Conservation (phyloP, 306 rosid genomes). For the Ormosia semicastrata region DNA sequence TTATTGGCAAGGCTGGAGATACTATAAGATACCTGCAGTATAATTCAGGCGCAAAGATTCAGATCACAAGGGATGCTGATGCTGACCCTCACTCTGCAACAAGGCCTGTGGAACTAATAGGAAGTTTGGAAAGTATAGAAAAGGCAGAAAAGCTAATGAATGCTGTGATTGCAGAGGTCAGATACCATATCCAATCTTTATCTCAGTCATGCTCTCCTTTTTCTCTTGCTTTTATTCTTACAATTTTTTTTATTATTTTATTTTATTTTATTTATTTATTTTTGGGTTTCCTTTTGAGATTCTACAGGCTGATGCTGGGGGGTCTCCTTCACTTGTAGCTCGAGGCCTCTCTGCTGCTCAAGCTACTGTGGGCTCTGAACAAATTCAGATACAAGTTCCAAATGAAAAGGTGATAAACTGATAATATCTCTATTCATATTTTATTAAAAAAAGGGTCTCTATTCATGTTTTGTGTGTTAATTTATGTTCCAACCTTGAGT, state of each 20-base stretch:
- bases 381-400: conserved; percentile 93
- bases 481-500: not conserved
- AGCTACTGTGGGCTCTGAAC: conserved; percentile 77
- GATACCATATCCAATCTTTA: not conserved
- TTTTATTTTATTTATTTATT: not conserved
- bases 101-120: conserved; percentile 86
- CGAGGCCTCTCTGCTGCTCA: conserved; percentile 82
- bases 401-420: conserved; percentile 70
- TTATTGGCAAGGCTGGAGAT: conserved; percentile 98
- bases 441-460: not conserved
- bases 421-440: conserved; percentile 11
- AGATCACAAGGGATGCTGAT: conserved; percentile 91
- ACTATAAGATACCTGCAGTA: conserved; percentile 84
- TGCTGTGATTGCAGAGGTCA: conserved; percentile 93
- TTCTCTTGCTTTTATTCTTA: not conserved
- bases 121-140: conserved; percentile 70
- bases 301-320: conserved; percentile 97
- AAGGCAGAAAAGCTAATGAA: conserved; percentile 89
- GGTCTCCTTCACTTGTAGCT: conserved; percentile 95
- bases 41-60: conserved; percentile 96
- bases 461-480: not conserved
- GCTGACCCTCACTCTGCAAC: conserved; percentile 61
- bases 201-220: not conserved
- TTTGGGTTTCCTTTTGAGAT: conserved; percentile 20
- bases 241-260: no score